These are phyloP conservation scores for Stylonectria norvegica DNA, from an alignment of 2,329 filamentous ascomycete species.

Conservation along the genomic window DNA sequence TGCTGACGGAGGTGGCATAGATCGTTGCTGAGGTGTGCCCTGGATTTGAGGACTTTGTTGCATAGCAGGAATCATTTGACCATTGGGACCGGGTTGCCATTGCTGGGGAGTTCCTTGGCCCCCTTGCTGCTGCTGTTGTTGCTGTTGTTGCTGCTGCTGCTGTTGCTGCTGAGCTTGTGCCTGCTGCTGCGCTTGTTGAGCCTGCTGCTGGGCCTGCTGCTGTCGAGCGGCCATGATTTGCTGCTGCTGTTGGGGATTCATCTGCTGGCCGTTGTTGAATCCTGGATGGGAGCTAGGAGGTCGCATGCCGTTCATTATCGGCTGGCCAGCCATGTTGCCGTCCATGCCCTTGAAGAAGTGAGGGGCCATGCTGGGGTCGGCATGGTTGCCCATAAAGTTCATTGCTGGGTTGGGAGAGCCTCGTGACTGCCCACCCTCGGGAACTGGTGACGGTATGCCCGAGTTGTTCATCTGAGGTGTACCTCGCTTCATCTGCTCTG, in stretches of 20 bases:
- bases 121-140: constrained; percentile 29
- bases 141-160: constrained; percentile 38
- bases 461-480: constrained; percentile 70
- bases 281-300: constrained; percentile 66
- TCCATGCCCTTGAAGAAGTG: constrained; percentile 60
- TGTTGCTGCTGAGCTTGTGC: no score
- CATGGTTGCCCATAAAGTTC: constrained; percentile 61
- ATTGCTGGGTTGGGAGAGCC: constrained; percentile 61
- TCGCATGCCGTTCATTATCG: constrained; percentile 61
- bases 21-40: constrained; percentile 68
- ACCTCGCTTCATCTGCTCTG: constrained; percentile 75
- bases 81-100: constrained; percentile 41
- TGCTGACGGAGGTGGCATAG: constrained; percentile 65
- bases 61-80: constrained; percentile 40
- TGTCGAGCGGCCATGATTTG: constrained; percentile 52
- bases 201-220: constrained; percentile 29
- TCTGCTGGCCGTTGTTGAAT: constrained; percentile 54
- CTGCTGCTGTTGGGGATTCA: constrained; percentile 59
- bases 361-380: constrained; percentile 58
- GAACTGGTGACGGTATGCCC: constrained; percentile 67
- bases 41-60: constrained; percentile 49
- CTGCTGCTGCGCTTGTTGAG: constrained; percentile 30
- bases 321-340: constrained; percentile 48
- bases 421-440: constrained; percentile 64
- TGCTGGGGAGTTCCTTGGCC: constrained; percentile 33